Evolutionary conservation across 2,329 filamentous ascomycete genomes (phyloP).

Genomic region (Trichoderma pleuroti): DNA sequence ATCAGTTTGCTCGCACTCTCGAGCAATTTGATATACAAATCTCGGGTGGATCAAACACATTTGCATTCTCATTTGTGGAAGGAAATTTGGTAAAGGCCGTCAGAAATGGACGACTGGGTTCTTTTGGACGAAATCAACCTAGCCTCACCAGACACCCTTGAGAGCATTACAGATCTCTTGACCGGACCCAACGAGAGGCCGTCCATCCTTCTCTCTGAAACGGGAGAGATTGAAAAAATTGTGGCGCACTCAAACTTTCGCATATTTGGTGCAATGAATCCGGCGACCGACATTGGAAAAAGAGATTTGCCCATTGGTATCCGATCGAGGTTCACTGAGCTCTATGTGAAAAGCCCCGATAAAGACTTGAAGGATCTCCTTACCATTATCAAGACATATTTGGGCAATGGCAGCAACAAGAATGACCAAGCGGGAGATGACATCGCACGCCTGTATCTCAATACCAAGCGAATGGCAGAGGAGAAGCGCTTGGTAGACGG

Average conservation of each 20-base stretch:
- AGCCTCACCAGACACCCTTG: conserved; percentile 88
- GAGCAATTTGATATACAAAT: conserved; percentile 79
- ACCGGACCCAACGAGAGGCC: conserved; percentile 68
- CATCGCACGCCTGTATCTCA: conserved; percentile 81
- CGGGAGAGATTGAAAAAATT: conserved; percentile 86
- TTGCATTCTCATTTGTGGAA: conserved; percentile 94
- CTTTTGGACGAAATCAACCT: conserved; percentile 96
- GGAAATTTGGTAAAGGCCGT: conserved; percentile 96
- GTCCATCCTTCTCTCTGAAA: conserved; percentile 86
- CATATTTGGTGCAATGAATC: conserved; percentile 98
- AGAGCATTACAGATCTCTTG: conserved; percentile 87
- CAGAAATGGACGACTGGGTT: conserved; percentile 93
- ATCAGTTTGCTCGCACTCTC: conserved; percentile 69
- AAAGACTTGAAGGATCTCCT: conserved; percentile 80
- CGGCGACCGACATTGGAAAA: conserved; percentile 95
- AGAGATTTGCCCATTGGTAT: conserved; percentile 86
- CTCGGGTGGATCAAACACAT: conserved; percentile 66
- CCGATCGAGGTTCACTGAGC: conserved; percentile 87
- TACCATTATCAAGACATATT: conserved; percentile 82
- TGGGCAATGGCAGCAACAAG: conserved; percentile 67
- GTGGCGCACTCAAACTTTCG: conserved; percentile 88
- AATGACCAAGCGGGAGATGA: conserved; percentile 74
- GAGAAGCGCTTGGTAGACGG: conserved; percentile 88
- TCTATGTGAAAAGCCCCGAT: conserved; percentile 91
- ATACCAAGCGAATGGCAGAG: conserved; percentile 76